Base-by-base conservation (phyloP, 2,329 filamentous ascomycete genomes). In the Diaporthe destruens region DNA sequence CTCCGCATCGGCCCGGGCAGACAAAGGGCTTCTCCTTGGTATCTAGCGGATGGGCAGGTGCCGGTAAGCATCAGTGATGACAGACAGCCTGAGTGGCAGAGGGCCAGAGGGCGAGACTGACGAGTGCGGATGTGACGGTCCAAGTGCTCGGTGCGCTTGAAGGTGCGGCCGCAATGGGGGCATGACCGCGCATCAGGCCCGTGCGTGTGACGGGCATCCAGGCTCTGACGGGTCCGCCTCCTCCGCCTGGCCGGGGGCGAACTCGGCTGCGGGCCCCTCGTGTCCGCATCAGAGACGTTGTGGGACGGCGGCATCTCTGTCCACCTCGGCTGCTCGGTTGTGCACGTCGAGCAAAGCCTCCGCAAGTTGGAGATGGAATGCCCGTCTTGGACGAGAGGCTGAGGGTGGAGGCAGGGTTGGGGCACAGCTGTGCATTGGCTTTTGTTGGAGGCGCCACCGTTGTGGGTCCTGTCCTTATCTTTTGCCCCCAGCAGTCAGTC, bases 1-100 rank as follows among this genome's bases (percentile, higher is more conserved):
- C 82, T 69, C 84, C 83, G 75, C 84, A 86, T 53, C 78, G 80
- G 71, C 44, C 39, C 39, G 39, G 18, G 44, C 84, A 86, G 25
- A 84, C 73, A 74, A 85, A 86, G 1, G 84, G 84, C 74, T 86
- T 86, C 77, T 86, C 84, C 66, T 86, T 86, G 70, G 84, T 86
- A 75, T 86, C 84, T 86, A 74, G 53, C 8, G 44, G 25, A 44
- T 14, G 18, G 23, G 2, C 2, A 39, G 32, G 32, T 18, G n/a
- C 14, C 25, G 23, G 61, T 66, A 3, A 65, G 61, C 32, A 25
- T 53, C 29, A 29, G 29, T 29, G 29, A 29, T 29, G 5, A 3
- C 29, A 29, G 29, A 3, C 29, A 29, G n/a, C 16, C 29, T 6
- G 3, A n/a, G 9, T 29, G 47, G 18, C 39, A 42, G 16, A 18